Evolutionary conservation across 768 basidiomycete species (phyloP).

Genomic region (Boletellus sp.): DNA sequence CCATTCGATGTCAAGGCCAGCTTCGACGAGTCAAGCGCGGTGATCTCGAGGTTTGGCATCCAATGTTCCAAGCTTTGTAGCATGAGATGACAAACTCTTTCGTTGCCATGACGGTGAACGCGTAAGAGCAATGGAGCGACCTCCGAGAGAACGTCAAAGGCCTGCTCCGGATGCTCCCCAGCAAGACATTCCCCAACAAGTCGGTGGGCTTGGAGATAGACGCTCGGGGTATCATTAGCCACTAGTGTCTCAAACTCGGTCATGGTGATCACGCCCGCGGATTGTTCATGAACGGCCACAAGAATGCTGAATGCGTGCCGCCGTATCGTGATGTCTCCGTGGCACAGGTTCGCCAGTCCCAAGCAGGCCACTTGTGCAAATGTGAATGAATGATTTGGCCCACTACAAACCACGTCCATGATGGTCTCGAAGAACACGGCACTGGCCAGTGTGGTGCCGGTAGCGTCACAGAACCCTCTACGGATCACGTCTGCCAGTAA

Average conservation of each 20-base stretch:
- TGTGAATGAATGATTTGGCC: constrained; percentile 54
- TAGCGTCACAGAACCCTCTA: constrained; percentile 63
- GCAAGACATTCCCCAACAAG: constrained; percentile 76
- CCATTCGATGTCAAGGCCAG: constrained; percentile 42
- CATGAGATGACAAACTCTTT: constrained; percentile 53
- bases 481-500: constrained; percentile 64
- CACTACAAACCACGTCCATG: constrained; percentile 60
- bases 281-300: constrained; percentile 66
- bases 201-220: constrained; percentile 78
- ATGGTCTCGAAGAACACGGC: constrained; percentile 76
- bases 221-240: constrained; percentile 66
- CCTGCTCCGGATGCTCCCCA: constrained; percentile 66
- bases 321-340: constrained; percentile 60
- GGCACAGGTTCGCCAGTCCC: constrained; percentile 81
- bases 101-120: constrained; percentile 47
- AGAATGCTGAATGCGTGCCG: constrained; percentile 76
- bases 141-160: constrained; percentile 62
- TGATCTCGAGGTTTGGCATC: constrained; percentile 65
- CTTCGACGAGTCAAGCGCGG: constrained; percentile 43
- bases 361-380: constrained; percentile 76
- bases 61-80: constrained; percentile 82
- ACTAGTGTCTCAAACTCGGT: constrained; percentile 71
- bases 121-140: constrained; percentile 71
- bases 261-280: constrained; percentile 63
- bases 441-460: constrained; percentile 50